phyloP scores from a whole-genome alignment of 2,329 filamentous ascomycete genomes.

The Lomentospora prolificans region DNA sequence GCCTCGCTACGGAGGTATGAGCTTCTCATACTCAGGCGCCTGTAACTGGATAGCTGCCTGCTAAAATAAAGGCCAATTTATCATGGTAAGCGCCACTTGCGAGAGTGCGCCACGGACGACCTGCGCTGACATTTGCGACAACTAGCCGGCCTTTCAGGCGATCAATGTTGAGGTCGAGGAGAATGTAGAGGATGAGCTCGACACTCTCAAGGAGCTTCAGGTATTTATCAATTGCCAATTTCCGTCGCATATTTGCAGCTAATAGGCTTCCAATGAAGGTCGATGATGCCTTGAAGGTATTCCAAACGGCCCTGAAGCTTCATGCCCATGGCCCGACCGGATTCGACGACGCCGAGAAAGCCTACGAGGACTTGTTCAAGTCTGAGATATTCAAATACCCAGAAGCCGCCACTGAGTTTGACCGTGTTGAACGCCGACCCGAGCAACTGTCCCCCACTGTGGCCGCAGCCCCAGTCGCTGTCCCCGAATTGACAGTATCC shows the following conservation, averaged over 20 bases:
- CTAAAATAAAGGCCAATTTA: neutral
- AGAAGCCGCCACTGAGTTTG: conserved; percentile 77
- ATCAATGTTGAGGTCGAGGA: conserved; percentile 94
- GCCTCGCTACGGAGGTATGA: neutral
- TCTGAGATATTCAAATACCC: conserved; percentile 93
- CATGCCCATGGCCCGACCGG: conserved; percentile 76
- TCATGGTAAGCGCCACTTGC: neutral
- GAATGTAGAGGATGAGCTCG: conserved; percentile 79
- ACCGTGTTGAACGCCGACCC: conserved; percentile 52
- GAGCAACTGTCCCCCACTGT: conserved; percentile 26
- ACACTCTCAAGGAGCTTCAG: conserved; percentile 91
- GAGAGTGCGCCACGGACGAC: neutral
- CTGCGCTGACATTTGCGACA: conserved; percentile 9
- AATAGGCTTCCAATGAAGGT: conserved; percentile 40
- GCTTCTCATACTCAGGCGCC: neutral
- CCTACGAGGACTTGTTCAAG: conserved; percentile 76
- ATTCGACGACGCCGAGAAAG: conserved; percentile 65
- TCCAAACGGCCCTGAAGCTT: conserved; percentile 81
- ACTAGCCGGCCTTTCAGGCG: conserved; percentile 63
- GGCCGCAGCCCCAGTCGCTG: neutral
- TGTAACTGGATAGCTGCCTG: conserved; percentile 8
- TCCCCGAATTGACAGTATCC: conserved; percentile 9
- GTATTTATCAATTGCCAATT: conserved; percentile 21
- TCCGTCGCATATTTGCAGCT: neutral
- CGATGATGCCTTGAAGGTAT: conserved; percentile 91